Evolutionary conservation across 805 yeast species (phyloP), one percentile per base, ranked within the genome.

Genomic region (Citeromyces matritensis): DNA sequence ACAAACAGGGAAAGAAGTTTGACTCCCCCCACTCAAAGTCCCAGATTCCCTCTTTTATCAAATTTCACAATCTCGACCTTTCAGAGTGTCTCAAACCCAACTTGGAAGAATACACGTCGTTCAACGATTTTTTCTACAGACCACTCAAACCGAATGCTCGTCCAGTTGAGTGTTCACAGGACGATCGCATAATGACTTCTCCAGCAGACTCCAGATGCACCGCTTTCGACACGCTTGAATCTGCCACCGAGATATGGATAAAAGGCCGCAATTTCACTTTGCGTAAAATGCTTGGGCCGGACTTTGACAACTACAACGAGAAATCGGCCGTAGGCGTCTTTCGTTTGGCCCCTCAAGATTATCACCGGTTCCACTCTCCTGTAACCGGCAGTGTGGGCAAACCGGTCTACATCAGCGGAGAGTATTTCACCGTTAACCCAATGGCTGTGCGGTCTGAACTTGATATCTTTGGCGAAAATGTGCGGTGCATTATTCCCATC

Each of bases 341-440:
- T 51, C 57, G 98, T 35, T 57, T 88, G 27, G 97, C 98, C 0
- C 98, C 98, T 1, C 98, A 88, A 49, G 98, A 88, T 49, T 88
- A 88, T 47, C 98, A 88, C 48, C 59, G 98, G 29, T 86, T 88
- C 52, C 98, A 88, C 49, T 65, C 72, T 10, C 95, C 96, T 0
- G 86, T 91, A 2, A 68, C 65, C 36, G 97, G 96, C 2, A 47
- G 48, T 0, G 53, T 91, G 23, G 79, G 80, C 1, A 61, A 69
- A 35, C 75, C 88, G 10, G 60, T 60, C 30, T 65, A 60, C 40
- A 79, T 88, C 23, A 79, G 74, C 24, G 98, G 97, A 1, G 91
- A 85, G 44, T 88, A 88, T 49, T 88, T 83, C 49, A 88, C 97
- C 0, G 98, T 88, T 12, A 88, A 88, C 45, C 97, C 97, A 1